Evolutionary conservation across 495 filamentous ascomycete species (phyloP).

Genomic region (Talaromyces wortmannii): DNA sequence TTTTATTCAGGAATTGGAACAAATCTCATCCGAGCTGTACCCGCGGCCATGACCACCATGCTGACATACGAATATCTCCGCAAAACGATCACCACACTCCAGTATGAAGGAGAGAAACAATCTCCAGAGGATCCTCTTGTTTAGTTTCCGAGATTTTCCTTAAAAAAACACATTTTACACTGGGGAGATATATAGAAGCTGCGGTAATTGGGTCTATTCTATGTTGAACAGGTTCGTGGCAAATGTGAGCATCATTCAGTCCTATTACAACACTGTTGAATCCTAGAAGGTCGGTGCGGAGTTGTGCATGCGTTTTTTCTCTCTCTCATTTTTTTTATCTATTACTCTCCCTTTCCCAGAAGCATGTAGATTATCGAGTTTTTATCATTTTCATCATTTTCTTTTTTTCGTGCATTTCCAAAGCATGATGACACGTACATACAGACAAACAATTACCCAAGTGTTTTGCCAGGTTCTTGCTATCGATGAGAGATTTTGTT

Average conservation of each 20-base stretch:
- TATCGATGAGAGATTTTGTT: background rate
- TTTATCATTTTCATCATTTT: constrained; percentile 5
- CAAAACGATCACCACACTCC: constrained; percentile 42
- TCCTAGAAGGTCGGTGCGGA: background rate
- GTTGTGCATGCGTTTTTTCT: background rate
- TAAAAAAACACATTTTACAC: background rate
- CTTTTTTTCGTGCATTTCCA: background rate
- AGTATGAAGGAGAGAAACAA: constrained; percentile 39
- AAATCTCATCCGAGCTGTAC: constrained; percentile 93
- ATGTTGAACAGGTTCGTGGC: background rate
- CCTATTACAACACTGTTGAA: background rate
- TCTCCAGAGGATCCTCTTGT: constrained; percentile 3
- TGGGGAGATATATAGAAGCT: background rate
- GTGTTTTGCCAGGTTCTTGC: background rate
- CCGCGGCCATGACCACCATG: constrained; percentile 93
- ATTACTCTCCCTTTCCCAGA: background rate
- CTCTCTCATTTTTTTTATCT: background rate
- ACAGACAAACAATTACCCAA: background rate
- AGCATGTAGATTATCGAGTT: constrained; percentile 5
- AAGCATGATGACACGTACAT: constrained; percentile 5
- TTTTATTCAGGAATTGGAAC: constrained; percentile 98
- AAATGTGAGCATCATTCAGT: too few species aligned
- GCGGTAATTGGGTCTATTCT: background rate
- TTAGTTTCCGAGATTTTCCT: background rate
- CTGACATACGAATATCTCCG: constrained; percentile 91